phyloP scores from a whole-genome alignment of 768 basidiomycete genomes.

The Porphyrellus cyaneotinctus region DNA sequence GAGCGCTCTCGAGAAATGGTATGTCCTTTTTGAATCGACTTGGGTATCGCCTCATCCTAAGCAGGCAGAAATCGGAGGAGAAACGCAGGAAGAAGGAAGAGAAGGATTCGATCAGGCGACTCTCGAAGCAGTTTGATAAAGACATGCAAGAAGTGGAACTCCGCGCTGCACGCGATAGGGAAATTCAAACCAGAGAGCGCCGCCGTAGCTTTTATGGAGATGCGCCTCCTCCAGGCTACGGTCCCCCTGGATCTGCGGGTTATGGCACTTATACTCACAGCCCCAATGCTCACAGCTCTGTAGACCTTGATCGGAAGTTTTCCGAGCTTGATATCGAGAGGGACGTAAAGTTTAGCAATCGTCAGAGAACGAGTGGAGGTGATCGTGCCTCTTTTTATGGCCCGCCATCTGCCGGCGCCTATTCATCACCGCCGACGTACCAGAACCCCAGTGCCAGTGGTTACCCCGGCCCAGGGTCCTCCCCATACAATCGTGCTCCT shows the following conservation, averaged over 20 bases:
- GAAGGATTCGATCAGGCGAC: conserved; percentile 37
- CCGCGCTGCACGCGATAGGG: conserved; percentile 54
- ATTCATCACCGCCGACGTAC: conserved; percentile 30
- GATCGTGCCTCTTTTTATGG: conserved; percentile 25
- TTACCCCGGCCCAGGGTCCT: conserved; percentile 29
- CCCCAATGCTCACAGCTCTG: conserved; percentile 15
- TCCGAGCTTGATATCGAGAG: conserved; percentile 31
- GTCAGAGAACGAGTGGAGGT: conserved; percentile 40
- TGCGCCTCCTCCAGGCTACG: conserved; percentile 29
- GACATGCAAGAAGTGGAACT: conserved; percentile 52
- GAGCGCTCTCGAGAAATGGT: conserved; percentile 46
- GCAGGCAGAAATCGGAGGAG: conserved; percentile 48
- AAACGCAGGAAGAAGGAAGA: conserved; percentile 53
- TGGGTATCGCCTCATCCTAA: conserved; percentile 12
- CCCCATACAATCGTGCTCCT: conserved; percentile 31
- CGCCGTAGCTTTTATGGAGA: conserved; percentile 51
- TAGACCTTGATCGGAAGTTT: conserved; percentile 40
- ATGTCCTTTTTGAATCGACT: conserved; percentile 6
- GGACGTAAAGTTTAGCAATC: conserved; percentile 29
- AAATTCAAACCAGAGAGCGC: conserved; percentile 46
- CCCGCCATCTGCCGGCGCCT: conserved; percentile 8
- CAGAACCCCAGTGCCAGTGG: conserved; percentile 18
- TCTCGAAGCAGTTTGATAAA: conserved; percentile 36
- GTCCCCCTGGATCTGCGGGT: conserved; percentile 17
- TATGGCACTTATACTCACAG: conserved; percentile 27